phyloP scores from a whole-genome alignment of 2,329 filamentous ascomycete species.

The Paracamarosporium sp. region DNA sequence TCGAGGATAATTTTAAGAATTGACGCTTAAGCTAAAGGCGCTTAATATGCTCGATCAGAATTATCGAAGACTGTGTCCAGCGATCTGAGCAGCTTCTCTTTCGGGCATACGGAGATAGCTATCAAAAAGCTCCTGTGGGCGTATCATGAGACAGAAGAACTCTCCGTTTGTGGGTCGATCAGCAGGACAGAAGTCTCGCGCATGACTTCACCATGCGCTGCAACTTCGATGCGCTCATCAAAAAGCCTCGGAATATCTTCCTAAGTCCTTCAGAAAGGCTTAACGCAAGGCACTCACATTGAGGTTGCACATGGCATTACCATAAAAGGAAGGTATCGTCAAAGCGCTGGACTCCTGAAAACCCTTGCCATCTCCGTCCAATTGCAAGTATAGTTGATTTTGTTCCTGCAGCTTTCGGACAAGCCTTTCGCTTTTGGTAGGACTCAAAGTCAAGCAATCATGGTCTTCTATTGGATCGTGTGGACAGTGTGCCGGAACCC shows the following conservation, averaged over 20 bases:
- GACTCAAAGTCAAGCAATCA: background rate
- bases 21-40: background rate
- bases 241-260: background rate
- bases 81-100: background rate
- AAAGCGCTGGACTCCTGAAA: conserved; percentile 1
- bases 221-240: background rate
- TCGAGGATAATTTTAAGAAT: too few relatives aligned
- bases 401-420: conserved; percentile 12
- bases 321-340: conserved; percentile 21
- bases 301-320: conserved; percentile 17
- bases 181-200: background rate
- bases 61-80: background rate
- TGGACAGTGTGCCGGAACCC: background rate
- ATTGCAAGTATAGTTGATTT: background rate
- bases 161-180: background rate
- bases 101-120: background rate
- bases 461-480: background rate
- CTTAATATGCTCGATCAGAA: background rate
- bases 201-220: background rate
- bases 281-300: conserved; percentile 1
- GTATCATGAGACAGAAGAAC: background rate
- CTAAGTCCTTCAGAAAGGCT: background rate
- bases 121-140: background rate
- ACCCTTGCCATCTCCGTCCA: conserved; percentile 4
- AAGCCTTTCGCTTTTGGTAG: conserved; percentile 6